phyloP scores from a whole-genome alignment of 305 asterid genomes.

The Solanum hybrid region DNA sequence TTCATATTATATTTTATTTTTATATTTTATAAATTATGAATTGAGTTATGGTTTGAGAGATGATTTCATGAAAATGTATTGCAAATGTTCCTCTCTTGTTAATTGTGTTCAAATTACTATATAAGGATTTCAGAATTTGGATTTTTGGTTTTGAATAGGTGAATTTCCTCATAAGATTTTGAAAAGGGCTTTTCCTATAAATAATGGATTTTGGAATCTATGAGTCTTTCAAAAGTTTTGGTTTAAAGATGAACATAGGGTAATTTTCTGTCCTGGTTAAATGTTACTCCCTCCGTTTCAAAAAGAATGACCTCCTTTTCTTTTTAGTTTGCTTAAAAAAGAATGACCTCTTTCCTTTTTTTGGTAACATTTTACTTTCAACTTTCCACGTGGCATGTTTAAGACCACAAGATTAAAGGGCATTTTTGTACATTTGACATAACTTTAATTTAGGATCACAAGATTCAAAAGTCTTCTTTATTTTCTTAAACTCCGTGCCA shows the following conservation, averaged over 20 bases:
- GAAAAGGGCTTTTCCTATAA: not conserved
- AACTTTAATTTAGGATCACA: no score
- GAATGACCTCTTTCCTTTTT: no score
- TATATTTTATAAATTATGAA: not conserved
- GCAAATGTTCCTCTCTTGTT: not conserved
- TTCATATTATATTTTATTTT: not conserved
- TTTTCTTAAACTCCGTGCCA: no score
- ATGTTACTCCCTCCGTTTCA: not conserved
- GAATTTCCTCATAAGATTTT: not conserved
- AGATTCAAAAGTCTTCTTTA: no score
- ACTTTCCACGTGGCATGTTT: no score
- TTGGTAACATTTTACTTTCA: no score
- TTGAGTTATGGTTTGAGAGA: not conserved
- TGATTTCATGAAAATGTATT: not conserved
- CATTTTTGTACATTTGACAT: no score
- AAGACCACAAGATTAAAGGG: no score
- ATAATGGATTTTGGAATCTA: not conserved
- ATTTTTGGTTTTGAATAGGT: not conserved
- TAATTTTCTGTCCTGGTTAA: not conserved
- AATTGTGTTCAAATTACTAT: not conserved
- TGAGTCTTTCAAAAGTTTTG: not conserved
- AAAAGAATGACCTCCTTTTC: no score
- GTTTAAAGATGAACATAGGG: not conserved
- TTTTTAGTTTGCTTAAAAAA: no score
- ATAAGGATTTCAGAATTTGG: not conserved